phyloP scores from a whole-genome alignment of 2,329 filamentous ascomycete genomes.

The Colletotrichum spinosum region DNA sequence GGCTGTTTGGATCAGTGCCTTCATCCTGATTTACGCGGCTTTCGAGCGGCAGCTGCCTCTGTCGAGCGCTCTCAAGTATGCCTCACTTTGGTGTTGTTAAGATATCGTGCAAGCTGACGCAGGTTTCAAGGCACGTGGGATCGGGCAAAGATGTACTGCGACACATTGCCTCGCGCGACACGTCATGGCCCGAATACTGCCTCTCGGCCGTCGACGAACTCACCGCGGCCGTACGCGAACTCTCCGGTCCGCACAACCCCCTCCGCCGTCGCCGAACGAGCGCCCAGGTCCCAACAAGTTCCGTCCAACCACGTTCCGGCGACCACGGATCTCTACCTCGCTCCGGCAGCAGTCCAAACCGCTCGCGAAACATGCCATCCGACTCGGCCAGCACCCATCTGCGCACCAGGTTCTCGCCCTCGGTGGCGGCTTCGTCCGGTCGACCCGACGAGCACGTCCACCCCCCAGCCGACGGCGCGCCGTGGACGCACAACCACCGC shows the following conservation, averaged over 20 bases:
- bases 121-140: conserved; percentile 41
- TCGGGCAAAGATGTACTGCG: conserved; percentile 44
- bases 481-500: conserved; percentile 7
- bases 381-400: not conserved
- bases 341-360: not conserved
- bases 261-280: not conserved
- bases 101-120: not conserved
- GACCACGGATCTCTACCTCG: not conserved
- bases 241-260: conserved; percentile 23
- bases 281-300: not conserved
- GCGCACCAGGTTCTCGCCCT: conserved; percentile 22
- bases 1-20: conserved; percentile 65
- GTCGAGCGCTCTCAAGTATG: conserved; percentile 53
- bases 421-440: conserved; percentile 9
- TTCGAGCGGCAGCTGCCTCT: conserved; percentile 56
- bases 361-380: not conserved
- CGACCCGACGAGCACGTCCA: conserved; percentile 15
- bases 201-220: conserved; percentile 47
- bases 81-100: no score
- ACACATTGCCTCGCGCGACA: conserved; percentile 45
- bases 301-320: not conserved
- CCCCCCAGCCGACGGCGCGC: not conserved
- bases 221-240: conserved; percentile 44
- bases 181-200: conserved; percentile 49
- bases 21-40: conserved; percentile 62